Evolutionary conservation across 805 yeast species (phyloP), one percentile per base, ranked within the genome.

Genomic region (Spathaspora boniae): DNA sequence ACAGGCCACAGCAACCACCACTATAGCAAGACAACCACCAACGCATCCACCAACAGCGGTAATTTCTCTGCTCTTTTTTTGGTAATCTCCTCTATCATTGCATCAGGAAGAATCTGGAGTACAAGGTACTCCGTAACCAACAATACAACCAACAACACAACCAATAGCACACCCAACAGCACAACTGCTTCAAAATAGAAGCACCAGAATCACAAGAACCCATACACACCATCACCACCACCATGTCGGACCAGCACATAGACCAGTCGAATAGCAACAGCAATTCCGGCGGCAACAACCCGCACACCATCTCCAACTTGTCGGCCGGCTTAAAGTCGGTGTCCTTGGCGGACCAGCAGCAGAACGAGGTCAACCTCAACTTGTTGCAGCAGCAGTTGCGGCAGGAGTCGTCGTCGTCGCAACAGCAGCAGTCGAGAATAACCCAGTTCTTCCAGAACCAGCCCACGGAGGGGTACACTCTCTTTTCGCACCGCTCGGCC

Each of bases 381-480:
- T 54, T 62, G 37, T 62, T 66, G 46, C 72, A 70, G 47, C 75
- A 68, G 42, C 68, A 66, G 38, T 61, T 72, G 36, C 67, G 67
- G 33, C 58, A 55, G 40, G 73, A 66, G 39, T n/a, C n/a, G n/a
- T n/a, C n/a, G n/a, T n/a, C n/a, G 23, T 16, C 21, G 12, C 21
- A 26, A 9, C 60, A 59, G 46, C 63, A 74, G 44, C 70, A 72
- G 47, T 68, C 82, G 16, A 65, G 94, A 43, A 75, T 87, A 34
- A 71, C 82, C 19, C 70, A 74, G 43, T 87, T 86, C 56, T 82
- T 86, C 54, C 77, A 74, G 45, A 80, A 81, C 51, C 83, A 80
- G 46, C 95, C 96, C 8, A 60, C 72, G 14, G 83, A 80, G 44
- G 97, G 97, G 1, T 86, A 76, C 58, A 86, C 96, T 1, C 68